Evolutionary conservation across 495 filamentous ascomycete species (phyloP), one percentile per base, ranked within the genome.

Genomic region (Lasiosphaeris hirsuta): DNA sequence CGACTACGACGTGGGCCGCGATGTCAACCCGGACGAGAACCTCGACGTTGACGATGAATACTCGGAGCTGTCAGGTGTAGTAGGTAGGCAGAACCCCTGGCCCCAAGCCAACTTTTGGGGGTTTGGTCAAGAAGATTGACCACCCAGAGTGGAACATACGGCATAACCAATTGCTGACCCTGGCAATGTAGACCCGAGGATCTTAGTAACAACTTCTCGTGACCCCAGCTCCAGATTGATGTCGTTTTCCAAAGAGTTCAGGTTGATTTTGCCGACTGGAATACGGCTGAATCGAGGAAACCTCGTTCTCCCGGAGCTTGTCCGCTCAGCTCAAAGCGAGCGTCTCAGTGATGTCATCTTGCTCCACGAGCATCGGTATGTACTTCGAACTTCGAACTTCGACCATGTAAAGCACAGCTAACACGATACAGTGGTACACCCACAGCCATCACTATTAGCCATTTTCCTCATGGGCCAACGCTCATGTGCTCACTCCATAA

Each of bases 211-310:
- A 10, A 97, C 95, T 4, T 91, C 88, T 45, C 82, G 94, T 48
- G 89, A 90, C 57, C 93, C 93, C 30, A 92, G 88, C 44, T 87
- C 89, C 43, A 84, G 92, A 41, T 81, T 97, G 4, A 82, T 84
- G 40, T 84, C 89, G 10, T 98, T 98, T 66, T 88, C 90, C n/a
- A 99, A 99, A 67, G 94, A 99, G 73, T 88, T 99, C 33, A 82
- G 94, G 35, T 75, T 99, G 10, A 79, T 99, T 8, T 82, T 99
- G 9, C 94, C 94, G 0, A 97, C 94, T 6, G 81, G 86, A 1
- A 94, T 99, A 53, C 84, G 93, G 7, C 75, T 97, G 42, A 97
- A 98, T 65, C 84, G 94, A 67, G 94, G 94, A 62, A 96, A 93
- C 57, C 81, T 93, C 10, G 83, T 97, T 57, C 79, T 97, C 1